Conservation (phyloP, 2,329 filamentous ascomycete genomes). For the Triangularia setosa region DNA sequence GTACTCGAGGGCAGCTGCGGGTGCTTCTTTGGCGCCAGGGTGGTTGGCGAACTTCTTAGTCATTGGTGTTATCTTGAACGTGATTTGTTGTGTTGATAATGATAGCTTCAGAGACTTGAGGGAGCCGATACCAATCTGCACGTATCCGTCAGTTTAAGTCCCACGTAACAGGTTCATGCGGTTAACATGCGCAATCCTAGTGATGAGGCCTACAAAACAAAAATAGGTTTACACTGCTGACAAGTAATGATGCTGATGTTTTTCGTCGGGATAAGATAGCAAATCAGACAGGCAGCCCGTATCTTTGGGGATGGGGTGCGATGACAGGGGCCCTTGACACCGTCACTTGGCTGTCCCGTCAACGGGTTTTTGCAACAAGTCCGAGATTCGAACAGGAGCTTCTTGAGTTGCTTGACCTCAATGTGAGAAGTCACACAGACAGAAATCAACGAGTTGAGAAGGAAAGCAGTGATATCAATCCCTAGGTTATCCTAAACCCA, state of each 20-base stretch:
- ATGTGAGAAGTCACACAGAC: not conserved
- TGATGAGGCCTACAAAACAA: not conserved
- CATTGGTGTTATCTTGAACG: slow-evolving; percentile 8
- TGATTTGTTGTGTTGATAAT: too few species aligned
- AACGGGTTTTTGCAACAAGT: not conserved
- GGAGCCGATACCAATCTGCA: not conserved
- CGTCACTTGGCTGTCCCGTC: not conserved
- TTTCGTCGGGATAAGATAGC: not conserved
- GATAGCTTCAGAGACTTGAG: not conserved
- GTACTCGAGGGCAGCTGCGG: slow-evolving; percentile 31
- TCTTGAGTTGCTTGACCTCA: not conserved
- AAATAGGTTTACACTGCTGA: not conserved
- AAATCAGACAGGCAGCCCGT: not conserved
- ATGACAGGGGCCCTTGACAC: not conserved
- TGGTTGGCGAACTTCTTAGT: slow-evolving; percentile 39
- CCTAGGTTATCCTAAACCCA: not conserved
- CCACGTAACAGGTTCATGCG: not conserved
- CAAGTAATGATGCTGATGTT: not conserved
- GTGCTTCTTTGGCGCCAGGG: slow-evolving; percentile 38
- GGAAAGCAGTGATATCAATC: not conserved
- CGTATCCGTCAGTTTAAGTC: not conserved
- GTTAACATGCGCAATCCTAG: not conserved
- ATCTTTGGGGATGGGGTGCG: not conserved
- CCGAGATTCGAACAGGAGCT: not conserved
- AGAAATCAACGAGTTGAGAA: not conserved